Base-by-base conservation (phyloP, 768 basidiomycete species). In the Macrocybe gigantea region DNA sequence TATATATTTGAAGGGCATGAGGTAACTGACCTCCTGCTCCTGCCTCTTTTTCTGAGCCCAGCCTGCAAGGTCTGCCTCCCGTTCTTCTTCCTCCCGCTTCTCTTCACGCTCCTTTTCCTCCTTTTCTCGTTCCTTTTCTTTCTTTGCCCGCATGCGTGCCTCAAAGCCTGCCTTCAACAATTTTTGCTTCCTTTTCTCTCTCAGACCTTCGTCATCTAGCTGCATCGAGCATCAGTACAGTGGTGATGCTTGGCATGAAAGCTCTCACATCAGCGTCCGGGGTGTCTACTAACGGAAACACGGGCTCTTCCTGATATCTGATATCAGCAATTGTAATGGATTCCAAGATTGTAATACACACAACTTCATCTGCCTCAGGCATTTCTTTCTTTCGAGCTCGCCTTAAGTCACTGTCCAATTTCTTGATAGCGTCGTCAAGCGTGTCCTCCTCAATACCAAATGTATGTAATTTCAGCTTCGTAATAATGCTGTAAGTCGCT, bases 161-260 rank as follows among this genome's bases (percentile, higher is more conserved):
- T 98, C 95, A 63, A 85, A 93, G 1, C 90, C 91, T 0, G 93
- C 92, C 64, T 96, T 98, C 70, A 94, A 70, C 32, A 98, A 74
- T 54, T 83, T 87, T 62, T 99, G 96, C 58, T 86, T 89, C 59
- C 83, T 84, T 71, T 98, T 99, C 65, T 99, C 96, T 62, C 90
- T 97, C 33, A 97, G 62, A 22, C 83, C 77, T 36, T 95, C 93
- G 59, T 98, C 94, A 56, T 91, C 89, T 6, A 93, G 75, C 86
- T 91, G 49, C 12, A 32, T 45, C 35, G 31, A 50, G 29, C 3
- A 36, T 33, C 5, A 37, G 33, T 22, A 33, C 22, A 39, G 31
- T 45, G 4, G 33, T 39, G 38, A 30, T 33, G 11, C 31, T n/a
- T 44, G 32, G n/a, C n/a, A 37, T 38, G 42, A n/a, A 1, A 33